Conservation (phyloP, 768 basidiomycete species). For the Pulveroboletus sp. region DNA sequence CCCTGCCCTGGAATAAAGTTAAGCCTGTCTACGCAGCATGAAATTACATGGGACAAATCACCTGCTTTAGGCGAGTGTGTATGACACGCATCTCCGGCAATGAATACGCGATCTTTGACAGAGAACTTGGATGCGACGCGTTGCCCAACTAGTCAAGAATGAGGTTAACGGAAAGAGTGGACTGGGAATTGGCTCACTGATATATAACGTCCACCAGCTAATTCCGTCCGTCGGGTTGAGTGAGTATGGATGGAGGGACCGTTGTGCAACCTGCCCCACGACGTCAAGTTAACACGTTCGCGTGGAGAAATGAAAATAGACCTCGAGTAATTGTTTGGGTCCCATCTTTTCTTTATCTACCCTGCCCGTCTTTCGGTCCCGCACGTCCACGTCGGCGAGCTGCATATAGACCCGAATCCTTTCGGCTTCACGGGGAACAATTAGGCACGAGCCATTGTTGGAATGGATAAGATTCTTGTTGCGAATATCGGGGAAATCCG, state of each 20-base stretch:
- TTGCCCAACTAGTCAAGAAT: conserved; percentile 41
- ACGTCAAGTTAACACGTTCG: neutral
- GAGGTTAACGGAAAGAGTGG: neutral
- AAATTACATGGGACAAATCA: conserved; percentile 7
- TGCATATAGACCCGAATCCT: conserved; percentile 50
- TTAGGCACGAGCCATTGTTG: conserved; percentile 43
- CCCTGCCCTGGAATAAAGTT: conserved; percentile 41
- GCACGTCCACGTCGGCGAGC: conserved; percentile 37
- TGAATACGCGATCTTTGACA: conserved; percentile 45
- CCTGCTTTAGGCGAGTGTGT: conserved; percentile 43
- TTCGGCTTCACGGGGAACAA: conserved; percentile 49
- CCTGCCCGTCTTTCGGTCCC: conserved; percentile 36
- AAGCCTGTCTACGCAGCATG: neutral
- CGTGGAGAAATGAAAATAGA: conserved; percentile 7
- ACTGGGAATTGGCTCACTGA: conserved; percentile 30
- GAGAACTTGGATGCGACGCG: conserved; percentile 51
- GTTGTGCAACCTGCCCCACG: conserved; percentile 33
- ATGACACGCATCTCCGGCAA: conserved; percentile 53
- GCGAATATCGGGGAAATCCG: conserved; percentile 53
- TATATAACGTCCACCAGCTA: conserved; percentile 49
- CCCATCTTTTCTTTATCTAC: conserved; percentile 37
- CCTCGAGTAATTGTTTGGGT: conserved; percentile 38
- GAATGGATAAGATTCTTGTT: conserved; percentile 48
- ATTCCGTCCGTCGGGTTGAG: conserved; percentile 30
- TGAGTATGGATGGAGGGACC: conserved; percentile 38